Evolutionary conservation across 345 rosid genomes (phyloP), one percentile per base, ranked within the genome.

Genomic region (Geranium brycei): DNA sequence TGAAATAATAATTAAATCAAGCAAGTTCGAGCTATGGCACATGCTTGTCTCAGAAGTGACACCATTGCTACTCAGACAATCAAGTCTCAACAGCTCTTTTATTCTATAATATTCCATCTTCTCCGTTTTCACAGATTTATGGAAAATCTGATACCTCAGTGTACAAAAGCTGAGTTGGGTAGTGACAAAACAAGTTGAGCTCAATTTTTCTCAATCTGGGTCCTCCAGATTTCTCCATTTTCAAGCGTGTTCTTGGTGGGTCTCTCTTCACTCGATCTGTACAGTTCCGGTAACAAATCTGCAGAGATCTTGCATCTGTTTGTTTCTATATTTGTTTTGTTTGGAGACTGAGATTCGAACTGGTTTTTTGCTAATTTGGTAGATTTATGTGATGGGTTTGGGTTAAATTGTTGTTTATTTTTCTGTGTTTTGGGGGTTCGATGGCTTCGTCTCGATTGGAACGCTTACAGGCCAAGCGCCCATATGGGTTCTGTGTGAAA

Each of bases 401-500:
- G 41, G 10, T 1, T 35, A 35, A 56, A 56, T 14, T 64, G 14
- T 51, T 53, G 47, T 19, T 57, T 18, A 63, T 8, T 5, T 53
- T 10, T 30, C 58, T 64, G 62, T 61, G 59, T n/a, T 41, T 17
- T 61, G 23, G 69, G 28, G 55, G 32, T 63, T 7, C 16, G 56
- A 82, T 84, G 91, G 86, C 91, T 30, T 47, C 85, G 23, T 75
- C 89, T 74, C 80, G 87, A 68, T 79, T 92, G 30, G 82, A 63
- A 62, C 93, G 95, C 62, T 13, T 47, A 8, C 91, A 81, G 66
- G 86, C 79, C 16, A 92, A 87, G 69, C 88, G 83, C 68, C 95
- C 92, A 55, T 64, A 75, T 64, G 95, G 95, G 74, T 58, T 89
- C 58, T 89, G 86, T 74, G 66, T 79, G 23, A 92, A 89, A 78